phyloP scores from a whole-genome alignment of 2,329 filamentous ascomycete genomes.

The Sarocladium kiliense region DNA sequence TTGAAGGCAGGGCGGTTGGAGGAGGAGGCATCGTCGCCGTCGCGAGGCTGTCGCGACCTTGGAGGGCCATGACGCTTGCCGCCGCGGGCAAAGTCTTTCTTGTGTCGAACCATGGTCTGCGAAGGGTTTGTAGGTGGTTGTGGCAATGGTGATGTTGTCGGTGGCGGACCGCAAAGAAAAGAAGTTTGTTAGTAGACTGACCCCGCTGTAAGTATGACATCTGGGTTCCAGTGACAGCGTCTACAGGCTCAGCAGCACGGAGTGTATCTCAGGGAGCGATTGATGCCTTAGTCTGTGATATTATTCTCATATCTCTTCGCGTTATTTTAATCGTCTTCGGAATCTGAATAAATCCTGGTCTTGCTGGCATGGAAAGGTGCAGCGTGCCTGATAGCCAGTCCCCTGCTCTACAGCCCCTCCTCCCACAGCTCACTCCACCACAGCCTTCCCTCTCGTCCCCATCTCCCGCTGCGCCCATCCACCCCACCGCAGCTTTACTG shows the following conservation, averaged over 20 bases:
- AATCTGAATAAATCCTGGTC: too few species aligned
- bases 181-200: conserved; percentile 1
- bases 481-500: conserved; percentile 8
- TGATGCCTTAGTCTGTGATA: too few species aligned
- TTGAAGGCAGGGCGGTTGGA: conserved; percentile 60
- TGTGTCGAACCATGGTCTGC: conserved; percentile 81
- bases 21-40: conserved; percentile 22
- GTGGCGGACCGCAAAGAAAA: not conserved
- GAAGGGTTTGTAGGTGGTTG: not conserved
- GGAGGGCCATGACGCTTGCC: conserved; percentile 65
- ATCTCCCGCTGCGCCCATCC: not conserved
- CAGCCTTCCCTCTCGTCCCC: not conserved
- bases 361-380: too few species aligned
- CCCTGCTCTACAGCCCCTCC: not conserved
- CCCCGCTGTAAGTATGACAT: not conserved
- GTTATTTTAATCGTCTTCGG: too few species aligned
- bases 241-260: too few species aligned
- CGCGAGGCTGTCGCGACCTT: conserved; percentile 50
- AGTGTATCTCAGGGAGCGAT: too few species aligned
- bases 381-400: too few species aligned
- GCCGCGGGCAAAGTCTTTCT: conserved; percentile 71
- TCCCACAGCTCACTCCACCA: not conserved
- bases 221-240: too few species aligned
- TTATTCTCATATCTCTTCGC: too few species aligned
- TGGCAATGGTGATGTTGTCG: not conserved